Base-by-base conservation (phyloP, 805 yeast genomes). In the Pichia kluyveri region DNA sequence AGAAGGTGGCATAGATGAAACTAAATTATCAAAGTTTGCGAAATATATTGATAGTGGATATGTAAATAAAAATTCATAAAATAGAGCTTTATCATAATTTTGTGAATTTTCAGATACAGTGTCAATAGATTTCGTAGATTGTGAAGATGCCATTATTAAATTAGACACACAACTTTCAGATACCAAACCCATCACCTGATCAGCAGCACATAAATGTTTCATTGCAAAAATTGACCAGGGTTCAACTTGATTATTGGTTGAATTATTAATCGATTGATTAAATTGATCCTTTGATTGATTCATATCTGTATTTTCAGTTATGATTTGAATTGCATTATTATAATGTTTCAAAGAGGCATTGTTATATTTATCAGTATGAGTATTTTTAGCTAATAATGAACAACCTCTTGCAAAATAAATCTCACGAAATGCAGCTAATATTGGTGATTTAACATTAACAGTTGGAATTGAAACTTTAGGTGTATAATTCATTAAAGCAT, bases 171-270 rank as follows among this genome's bases (percentile, higher is more conserved):
- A 49, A 38, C 23, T 39, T 44, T 52, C 53, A 4, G 56, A 46
- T 39, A 54, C 41, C 55, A 62, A 23, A 50, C 60, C 51, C 55
- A 63, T 18, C 59, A 62, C 56, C 44, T 68, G 65, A 34, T 70
- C 66, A 12, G 73, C 60, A 5, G 65, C 51, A 47, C 74, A 68
- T 40, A 73, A 51, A 40, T 66, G 51, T 44, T 69, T 69, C n/a
- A 69, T 65, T 2, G 73, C 69, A n/a, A 69, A 67, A 32, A 68
- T 54, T 3, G 70, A 51, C 79, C 77, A 73, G 34, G 38, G 38
- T 23, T 44, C 50, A 41, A 38, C 5, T 32, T 32, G 5, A 30
- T 5, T 30, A 18, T 38, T 17, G 3, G 30, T 10, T 17, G 15
- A 14, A 38, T 10, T 38, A 11, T 40, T 42, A 4, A 10, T 12